Evolutionary conservation across 768 basidiomycete species (phyloP), one percentile per base, ranked within the genome.

Genomic region (Suillus occidentalis): DNA sequence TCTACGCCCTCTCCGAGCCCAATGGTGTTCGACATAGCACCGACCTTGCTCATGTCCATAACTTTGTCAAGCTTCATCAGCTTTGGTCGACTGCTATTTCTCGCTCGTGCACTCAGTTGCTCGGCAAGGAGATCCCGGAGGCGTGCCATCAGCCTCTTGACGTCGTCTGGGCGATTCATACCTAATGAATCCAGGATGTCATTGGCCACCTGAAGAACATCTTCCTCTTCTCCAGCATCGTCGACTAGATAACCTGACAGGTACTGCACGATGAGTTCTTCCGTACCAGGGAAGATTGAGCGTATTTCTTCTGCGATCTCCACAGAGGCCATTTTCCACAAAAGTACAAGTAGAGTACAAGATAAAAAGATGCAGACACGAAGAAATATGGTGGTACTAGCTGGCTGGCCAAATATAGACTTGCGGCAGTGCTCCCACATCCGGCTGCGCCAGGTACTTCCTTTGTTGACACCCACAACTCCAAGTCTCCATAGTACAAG

Each of bases 201-300:
- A 42, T 86, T 85, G 28, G 91, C 86, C 47, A 95, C 82, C 62
- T 87, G 84, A n/a, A 95, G 83, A 36, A 94, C 87, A 72, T 94
- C 92, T 73, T 93, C 92, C 68, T 95, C 92, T 75, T 94, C 91
- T 47, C 90, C 89, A 13, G 92, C 91, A 74, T 95, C 93, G 75
- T 94, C 93, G 62, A 94, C 87, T 36, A 95, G 86, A 72, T 92
- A 93, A 47, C 93, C 93, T n/a, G 91, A 82, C 37, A 95, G 84
- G 72, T 95, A 95, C 65, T 94, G 89, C 5, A 94, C 88, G 66
- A 95, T 84, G 66, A 92, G 84, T 73, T 95, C 93, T 71, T 95
- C 94, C 1, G 91, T 89, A 10, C 87, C 91, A 0, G 90, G 90
- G 63, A 93, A 84, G 50, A 76, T 80, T 12, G 79, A 76, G 36